phyloP scores from a whole-genome alignment of 1,284 basidiomycete species.

The Sanghuangporus sanghuang region DNA sequence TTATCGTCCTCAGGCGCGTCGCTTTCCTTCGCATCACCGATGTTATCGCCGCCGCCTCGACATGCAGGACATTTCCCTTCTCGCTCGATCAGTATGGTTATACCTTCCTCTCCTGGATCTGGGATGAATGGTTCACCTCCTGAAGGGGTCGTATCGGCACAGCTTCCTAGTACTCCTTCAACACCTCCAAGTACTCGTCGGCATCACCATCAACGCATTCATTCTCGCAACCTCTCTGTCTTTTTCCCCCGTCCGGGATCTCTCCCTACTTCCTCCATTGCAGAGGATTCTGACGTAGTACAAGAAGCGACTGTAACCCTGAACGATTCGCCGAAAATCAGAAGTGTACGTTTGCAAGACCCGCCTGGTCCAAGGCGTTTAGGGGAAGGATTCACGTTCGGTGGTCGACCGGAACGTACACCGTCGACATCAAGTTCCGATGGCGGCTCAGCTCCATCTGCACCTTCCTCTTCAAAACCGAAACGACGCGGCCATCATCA shows the following conservation, averaged over 20 bases:
- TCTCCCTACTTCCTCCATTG: conserved; percentile 51
- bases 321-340: conserved; percentile 32
- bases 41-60: conserved; percentile 41
- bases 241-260: conserved; percentile 85
- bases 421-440: conserved; percentile 23
- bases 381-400: conserved; percentile 64
- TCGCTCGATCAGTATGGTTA: conserved; percentile 26
- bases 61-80: conserved; percentile 41
- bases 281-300: conserved; percentile 49
- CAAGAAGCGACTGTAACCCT: conserved; percentile 47
- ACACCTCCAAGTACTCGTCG: conserved; percentile 35
- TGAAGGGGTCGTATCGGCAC: conserved; percentile 22
- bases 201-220: conserved; percentile 63
- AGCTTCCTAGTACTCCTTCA: conserved; percentile 21
- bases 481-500: conserved; percentile 82
- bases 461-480: conserved; percentile 30
- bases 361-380: conserved; percentile 33
- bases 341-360: conserved; percentile 28
- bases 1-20: conserved; percentile 44
- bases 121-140: conserved; percentile 21
- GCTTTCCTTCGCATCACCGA: conserved; percentile 44
- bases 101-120: conserved; percentile 25
- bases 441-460: conserved; percentile 18
- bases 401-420: conserved; percentile 35
- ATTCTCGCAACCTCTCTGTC: conserved; percentile 86